phyloP scores from a whole-genome alignment of 371 early-diverging fungal species.

The Mucor circinelloides region DNA sequence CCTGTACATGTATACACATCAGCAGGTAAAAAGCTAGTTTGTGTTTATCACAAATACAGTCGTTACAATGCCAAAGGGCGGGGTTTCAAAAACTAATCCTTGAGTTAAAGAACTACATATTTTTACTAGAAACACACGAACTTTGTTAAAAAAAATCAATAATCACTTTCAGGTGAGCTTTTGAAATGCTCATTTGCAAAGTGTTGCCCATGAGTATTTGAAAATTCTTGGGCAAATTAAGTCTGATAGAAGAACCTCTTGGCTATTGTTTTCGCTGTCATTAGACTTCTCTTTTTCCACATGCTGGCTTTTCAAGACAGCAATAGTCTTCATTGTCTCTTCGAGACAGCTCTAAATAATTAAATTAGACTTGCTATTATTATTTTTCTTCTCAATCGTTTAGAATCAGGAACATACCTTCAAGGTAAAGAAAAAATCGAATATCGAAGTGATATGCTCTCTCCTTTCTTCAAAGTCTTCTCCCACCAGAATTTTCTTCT shows the following conservation, averaged over 20 bases:
- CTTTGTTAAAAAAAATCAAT: not conserved
- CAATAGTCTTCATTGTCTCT: conserved; percentile 14
- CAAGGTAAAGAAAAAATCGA: conserved; percentile 16
- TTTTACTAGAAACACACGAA: conserved; percentile 4
- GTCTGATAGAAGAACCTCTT: conserved; percentile 10
- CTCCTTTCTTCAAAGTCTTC: conserved; percentile 16
- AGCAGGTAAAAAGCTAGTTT: not conserved
- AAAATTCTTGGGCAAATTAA: too few relatives aligned
- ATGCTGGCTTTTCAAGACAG: conserved; percentile 17
- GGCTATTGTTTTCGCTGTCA: conserved; percentile 16
- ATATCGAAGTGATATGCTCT: not conserved
- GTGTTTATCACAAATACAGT: too few relatives aligned
- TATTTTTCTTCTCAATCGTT: conserved; percentile 11
- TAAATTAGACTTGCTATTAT: conserved; percentile 16
- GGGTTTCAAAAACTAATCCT: too few relatives aligned
- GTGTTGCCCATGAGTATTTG: too few relatives aligned
- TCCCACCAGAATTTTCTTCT: conserved; percentile 8
- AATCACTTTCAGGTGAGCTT: conserved; percentile 18
- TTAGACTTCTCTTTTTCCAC: conserved; percentile 15
- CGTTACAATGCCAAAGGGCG: too few relatives aligned
- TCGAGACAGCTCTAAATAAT: conserved; percentile 13
- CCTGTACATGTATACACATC: not conserved
- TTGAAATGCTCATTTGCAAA: conserved; percentile 16
- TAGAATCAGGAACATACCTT: conserved; percentile 21
- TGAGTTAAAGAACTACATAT: too few relatives aligned